Evolutionary conservation across 495 filamentous ascomycete species (phyloP), one percentile per base, ranked within the genome.

Genomic region (Hypoxylon subgilvum): DNA sequence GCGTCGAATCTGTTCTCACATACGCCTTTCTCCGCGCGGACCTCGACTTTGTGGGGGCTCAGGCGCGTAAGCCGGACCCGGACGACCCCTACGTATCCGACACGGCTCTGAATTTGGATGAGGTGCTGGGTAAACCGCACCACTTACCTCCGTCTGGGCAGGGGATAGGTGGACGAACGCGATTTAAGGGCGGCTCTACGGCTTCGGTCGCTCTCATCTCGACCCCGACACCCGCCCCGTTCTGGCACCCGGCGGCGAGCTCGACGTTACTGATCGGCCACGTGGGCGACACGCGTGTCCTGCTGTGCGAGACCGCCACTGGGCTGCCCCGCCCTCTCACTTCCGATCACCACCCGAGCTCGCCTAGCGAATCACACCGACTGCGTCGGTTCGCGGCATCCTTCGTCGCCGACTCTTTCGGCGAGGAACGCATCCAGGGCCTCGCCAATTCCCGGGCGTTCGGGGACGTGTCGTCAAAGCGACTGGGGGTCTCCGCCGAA

Each of bases 371-470:
- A 74, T 85, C 88, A 9, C 85, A 82, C 44, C 84, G 94, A 17
- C 82, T 98, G 25, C 86, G 92, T 4, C 88, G 92, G 44, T 97
- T 89, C 65, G 90, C 91, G 9, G 77, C 88, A 12, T 89, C 87
- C 0, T 92, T 98, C 61, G 85, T 95, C 17, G 96, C 93, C 0
- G 94, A 98, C 69, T 94, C 90, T 12, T 97, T 97, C 67, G 94
- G 94, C 65, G 95, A 98, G 72, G 95, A 97, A 70, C 91, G 94
- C 56, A 91, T 98, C 76, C 85, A 85, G 45, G 92, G 93, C 0
- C 83, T 98, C 0, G 94, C 94, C 63, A 98, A 98, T 74, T 93
- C 89, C 6, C 89, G 94, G 4, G 81, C 92, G 2, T 97, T 98
- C 64, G 94, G 94, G 23, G 94, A 97, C 73, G 88, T 96, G 63